A percentile compares a stretch with the other conserved stretches of the same genome.
These are phyloP conservation scores for Daldinia decipiens DNA, from an alignment of 495 filamentous ascomycete genomes.

Conservation along the genomic window DNA sequence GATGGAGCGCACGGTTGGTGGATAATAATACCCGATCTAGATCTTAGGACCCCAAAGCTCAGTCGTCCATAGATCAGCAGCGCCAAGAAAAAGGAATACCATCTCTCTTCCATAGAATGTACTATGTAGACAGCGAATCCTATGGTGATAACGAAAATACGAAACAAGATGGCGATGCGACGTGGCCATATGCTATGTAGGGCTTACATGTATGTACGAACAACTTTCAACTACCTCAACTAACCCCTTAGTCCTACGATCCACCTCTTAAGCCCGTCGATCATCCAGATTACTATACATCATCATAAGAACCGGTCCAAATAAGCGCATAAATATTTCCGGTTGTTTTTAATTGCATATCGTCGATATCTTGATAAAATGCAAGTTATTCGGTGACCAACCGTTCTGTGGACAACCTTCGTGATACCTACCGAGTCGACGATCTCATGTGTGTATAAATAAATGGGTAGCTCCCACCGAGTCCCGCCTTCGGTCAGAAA, in stretches of 20 bases:
- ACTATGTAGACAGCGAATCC: conserved; percentile 8
- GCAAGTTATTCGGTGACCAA: neutral
- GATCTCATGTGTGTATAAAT: neutral
- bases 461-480: conserved; percentile 2
- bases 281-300: conserved; percentile 16
- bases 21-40: conserved; percentile 32
- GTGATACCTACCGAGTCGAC: neutral
- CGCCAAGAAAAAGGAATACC: conserved; percentile 26
- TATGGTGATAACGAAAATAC: conserved; percentile 10
- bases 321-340: conserved; percentile 11
- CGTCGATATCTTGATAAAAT: neutral
- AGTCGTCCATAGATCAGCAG: conserved; percentile 16
- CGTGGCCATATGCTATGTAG: conserved; percentile 26
- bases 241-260: conserved; percentile 17
- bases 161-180: conserved; percentile 35
- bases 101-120: neutral
- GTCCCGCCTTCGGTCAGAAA: conserved; percentile 16
- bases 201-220: neutral
- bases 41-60: conserved; percentile 31
- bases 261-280: conserved; percentile 27
- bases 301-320: neutral
- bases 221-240: conserved; percentile 17
- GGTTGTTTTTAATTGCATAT: neutral
- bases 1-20: conserved; percentile 37
- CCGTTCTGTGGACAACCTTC: no score